Evolutionary conservation across 108 stramenopile species (phyloP), one percentile per base, ranked within the genome.

Genomic region (Craspedostauros australis): DNA sequence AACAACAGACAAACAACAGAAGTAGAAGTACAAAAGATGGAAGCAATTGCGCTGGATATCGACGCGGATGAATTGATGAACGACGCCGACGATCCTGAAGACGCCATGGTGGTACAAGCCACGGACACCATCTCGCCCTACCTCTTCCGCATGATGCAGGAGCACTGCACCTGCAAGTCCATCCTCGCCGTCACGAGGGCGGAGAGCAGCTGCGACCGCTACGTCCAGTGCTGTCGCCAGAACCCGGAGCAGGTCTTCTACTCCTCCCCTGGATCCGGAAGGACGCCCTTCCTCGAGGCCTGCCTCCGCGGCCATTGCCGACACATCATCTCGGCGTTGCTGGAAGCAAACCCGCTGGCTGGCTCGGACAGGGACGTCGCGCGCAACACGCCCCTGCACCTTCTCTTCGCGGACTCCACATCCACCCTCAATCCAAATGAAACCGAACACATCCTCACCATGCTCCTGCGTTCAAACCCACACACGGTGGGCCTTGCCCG

Each of bases 261-360:
- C 36, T 1, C n/a, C 3, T 39, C 25, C 23, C 54, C 33, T n/a
- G 33, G 26, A 8, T 47, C 52, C 28, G 63, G 62, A 15, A 32
- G 76, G 25, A 56, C 62, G 2, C 62, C 66, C 15, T 50, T 77
- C 2, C 76, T 72, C 53, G 76, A 77, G 34, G 76, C 76, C 3
- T 66, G 71, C 29, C 26, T 61, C 14, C 41, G 70, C 6, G 47
- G 55, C 19, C 47, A 56, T 14, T 77, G 76, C 41, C 38, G 39
- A 22, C 76, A 72, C 50, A 47, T 72, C 9, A 58, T 77, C 2
- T 32, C 29, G 39, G 52, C 70, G 4, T 56, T 77, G 32, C 33
- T 77, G 30, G 39, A 34, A 22, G 70, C 50, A 12, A 57, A 62
- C 34, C 31, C 59, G 0, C 15, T 19, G 4, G 55, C 40, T 8